Evolutionary conservation across 2,329 filamentous ascomycete species (phyloP), one percentile per base, ranked within the genome.

Genomic region (Penicillium sp.): DNA sequence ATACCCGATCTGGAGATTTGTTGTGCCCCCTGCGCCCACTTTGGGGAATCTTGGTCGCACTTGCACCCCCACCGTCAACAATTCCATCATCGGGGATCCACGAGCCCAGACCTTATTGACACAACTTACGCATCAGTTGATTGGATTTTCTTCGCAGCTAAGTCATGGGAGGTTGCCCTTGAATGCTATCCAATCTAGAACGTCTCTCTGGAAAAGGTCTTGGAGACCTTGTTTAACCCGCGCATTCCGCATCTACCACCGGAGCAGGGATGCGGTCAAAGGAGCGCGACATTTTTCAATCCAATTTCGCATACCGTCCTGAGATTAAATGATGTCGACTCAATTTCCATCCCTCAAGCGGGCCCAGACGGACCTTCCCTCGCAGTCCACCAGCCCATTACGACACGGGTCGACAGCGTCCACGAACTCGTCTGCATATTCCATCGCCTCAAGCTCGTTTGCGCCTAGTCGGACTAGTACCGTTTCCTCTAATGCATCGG

Each of bases 401-500:
- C 81, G 83, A 64, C 81, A 85, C 71, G 78, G 78, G 21, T 86
- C 83, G 7, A 82, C 74, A 31, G 80, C 81, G 38, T 85, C 83
- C 12, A 83, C 80, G 25, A 79, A 72, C 63, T 85, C 83, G 8
- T 84, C 82, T 1, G 70, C 76, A 46, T 82, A 80, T 65, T 84
- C 82, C 2, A 69, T 75, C 51, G 78, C 75, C 42, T 81, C 81
- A 4, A 78, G 77, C 62, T 76, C 78, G 13, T 78, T 80, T 60
- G 69, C 76, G 3, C 81, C 81, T n/a, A 84, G 81, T 67, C 80
- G 82, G 50, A 85, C 86, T 40, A 91, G 88, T 73, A 89, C 89
- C 48, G 80, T 88, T 64, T 90, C 89, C 19, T 93, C 90, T 33
- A 82, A 86, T 62, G 83, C 83, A n/a, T 91, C 90, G 35, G 86